These are phyloP conservation scores for Parascedosporium putredinis DNA, from an alignment of 2,329 filamentous ascomycete species.

Conservation along the genomic window DNA sequence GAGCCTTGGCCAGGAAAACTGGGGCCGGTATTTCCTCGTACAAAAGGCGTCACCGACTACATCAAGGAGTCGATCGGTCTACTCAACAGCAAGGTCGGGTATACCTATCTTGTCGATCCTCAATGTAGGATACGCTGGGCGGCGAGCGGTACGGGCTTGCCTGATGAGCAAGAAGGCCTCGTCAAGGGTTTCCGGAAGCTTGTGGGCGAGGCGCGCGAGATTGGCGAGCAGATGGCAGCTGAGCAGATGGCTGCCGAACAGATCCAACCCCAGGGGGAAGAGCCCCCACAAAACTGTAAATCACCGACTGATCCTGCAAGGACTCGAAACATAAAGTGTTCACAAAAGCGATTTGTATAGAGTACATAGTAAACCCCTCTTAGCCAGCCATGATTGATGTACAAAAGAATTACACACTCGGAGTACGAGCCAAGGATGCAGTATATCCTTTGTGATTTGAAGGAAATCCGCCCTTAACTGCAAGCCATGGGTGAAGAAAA, in stretches of 20 bases:
- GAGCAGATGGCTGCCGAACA: no score
- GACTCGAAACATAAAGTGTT: no score
- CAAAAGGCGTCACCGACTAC: conserved; percentile 47
- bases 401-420: conserved; percentile 22
- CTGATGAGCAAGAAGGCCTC: conserved; percentile 56
- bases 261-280: no score
- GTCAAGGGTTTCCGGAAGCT: conserved; percentile 54
- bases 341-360: conserved; percentile 8
- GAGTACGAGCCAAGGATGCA: conserved; percentile 18
- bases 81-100: conserved; percentile 85
- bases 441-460: no score
- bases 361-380: conserved; percentile 1
- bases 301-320: no score
- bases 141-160: conserved; percentile 61
- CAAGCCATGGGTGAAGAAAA: not conserved
- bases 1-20: conserved; percentile 39
- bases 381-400: conserved; percentile 22
- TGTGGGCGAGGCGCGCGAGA: conserved; percentile 43
- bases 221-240: conserved; percentile 19
- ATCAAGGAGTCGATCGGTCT: conserved; percentile 56
- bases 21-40: conserved; percentile 53
- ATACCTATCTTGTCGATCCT: conserved; percentile 82
- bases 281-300: no score
- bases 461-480: no score
- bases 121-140: conserved; percentile 91